Conservation (phyloP, 2,329 filamentous ascomycete species). For the Graphiopsis chlorocephala region DNA sequence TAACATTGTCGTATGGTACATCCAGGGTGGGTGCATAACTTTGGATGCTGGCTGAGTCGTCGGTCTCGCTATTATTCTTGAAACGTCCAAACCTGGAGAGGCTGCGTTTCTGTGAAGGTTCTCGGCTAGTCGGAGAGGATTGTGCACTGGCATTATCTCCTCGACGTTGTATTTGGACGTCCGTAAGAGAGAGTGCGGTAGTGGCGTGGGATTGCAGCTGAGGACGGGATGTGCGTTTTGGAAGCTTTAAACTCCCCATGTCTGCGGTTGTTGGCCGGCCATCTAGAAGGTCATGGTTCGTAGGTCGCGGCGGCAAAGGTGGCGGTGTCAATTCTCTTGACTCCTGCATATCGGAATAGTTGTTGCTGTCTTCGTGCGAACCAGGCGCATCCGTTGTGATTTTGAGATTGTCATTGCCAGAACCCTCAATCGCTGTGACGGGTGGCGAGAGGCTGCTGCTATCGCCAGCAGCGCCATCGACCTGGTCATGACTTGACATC, state of each 20-base stretch:
- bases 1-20: slow-evolving; percentile 71
- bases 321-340: slow-evolving; percentile 37
- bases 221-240: slow-evolving; percentile 38
- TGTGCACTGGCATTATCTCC: slow-evolving; percentile 41
- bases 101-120: slow-evolving; percentile 40
- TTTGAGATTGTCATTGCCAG: neutral
- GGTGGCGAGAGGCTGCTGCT: slow-evolving; percentile 7
- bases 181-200: slow-evolving; percentile 78
- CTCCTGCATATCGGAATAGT: neutral
- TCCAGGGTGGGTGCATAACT: slow-evolving; percentile 65
- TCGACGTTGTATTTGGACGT: slow-evolving; percentile 73
- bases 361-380: neutral
- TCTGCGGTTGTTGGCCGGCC: slow-evolving; percentile 20
- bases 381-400: neutral
- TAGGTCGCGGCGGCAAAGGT: slow-evolving; percentile 37
- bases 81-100: slow-evolving; percentile 41
- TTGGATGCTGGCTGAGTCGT: slow-evolving; percentile 64
- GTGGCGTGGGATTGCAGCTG: slow-evolving; percentile 65
- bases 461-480: slow-evolving; percentile 5
- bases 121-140: slow-evolving; percentile 31
- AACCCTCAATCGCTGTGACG: neutral
- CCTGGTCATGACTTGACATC: slow-evolving; percentile 11
- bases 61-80: slow-evolving; percentile 53
- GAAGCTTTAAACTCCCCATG: slow-evolving; percentile 32
- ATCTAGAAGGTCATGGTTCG: slow-evolving; percentile 30